Evolutionary conservation across 352 stramenopile genomes (phyloP).

Genomic region (Pythium vanterpoolii): DNA sequence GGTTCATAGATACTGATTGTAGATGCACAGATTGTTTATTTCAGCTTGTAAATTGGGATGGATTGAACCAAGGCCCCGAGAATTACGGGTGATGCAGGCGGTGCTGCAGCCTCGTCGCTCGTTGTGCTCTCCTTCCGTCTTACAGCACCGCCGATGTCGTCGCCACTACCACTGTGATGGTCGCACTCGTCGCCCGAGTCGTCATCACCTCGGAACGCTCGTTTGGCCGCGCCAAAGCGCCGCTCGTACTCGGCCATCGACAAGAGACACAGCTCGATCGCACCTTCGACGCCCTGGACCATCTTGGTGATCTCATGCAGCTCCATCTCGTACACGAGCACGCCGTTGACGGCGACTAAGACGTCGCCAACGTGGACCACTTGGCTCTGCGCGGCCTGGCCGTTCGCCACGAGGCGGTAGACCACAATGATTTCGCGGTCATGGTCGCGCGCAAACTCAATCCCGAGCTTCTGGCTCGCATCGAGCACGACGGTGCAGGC

Average conservation of each 20-base stretch:
- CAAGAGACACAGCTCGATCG: conserved; percentile 78
- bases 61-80: neutral
- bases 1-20: too few species aligned
- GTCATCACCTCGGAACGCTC: conserved; percentile 16
- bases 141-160: neutral
- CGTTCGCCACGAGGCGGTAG: conserved; percentile 41
- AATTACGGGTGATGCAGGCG: neutral
- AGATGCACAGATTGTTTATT: neutral
- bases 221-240: conserved; percentile 47
- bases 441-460: conserved; percentile 65
- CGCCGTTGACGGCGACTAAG: conserved; percentile 74
- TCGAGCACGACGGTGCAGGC: conserved; percentile 81
- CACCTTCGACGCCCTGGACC: conserved; percentile 59
- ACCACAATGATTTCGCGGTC: conserved; percentile 58
- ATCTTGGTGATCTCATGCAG: conserved; percentile 73
- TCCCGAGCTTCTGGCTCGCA: conserved; percentile 59
- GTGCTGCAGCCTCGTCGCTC: neutral
- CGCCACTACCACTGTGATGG: neutral
- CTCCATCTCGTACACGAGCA: conserved; percentile 81
- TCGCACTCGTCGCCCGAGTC: conserved; percentile 16
- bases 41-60: too few species aligned
- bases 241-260: conserved; percentile 68
- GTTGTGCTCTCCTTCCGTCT: conserved; percentile 4
- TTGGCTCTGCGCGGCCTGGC: conserved; percentile 64
- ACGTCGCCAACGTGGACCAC: conserved; percentile 64